Evolutionary conservation across 768 basidiomycete genomes (phyloP).

Genomic region (Phylloporus rhodoxanthus): DNA sequence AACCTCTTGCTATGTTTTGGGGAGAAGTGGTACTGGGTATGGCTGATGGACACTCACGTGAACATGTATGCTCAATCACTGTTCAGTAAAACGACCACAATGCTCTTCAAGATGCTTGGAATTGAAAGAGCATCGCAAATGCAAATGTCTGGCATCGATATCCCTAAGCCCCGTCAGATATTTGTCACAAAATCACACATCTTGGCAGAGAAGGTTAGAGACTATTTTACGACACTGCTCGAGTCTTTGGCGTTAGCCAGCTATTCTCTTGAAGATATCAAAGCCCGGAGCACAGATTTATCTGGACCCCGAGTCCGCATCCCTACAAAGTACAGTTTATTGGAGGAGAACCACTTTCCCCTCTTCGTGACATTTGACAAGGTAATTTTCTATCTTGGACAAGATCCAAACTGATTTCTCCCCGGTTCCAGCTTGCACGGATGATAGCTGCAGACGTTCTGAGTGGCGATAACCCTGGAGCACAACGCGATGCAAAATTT

Average conservation of each 20-base stretch:
- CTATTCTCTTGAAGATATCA: slow-evolving; percentile 37
- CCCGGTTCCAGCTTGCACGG: slow-evolving; percentile 14
- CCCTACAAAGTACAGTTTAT: slow-evolving; percentile 48
- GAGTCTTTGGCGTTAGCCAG: slow-evolving; percentile 38
- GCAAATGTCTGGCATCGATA: slow-evolving; percentile 16
- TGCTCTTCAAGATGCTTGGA: slow-evolving; percentile 70
- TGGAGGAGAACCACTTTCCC: slow-evolving; percentile 60
- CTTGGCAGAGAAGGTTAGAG: slow-evolving; percentile 64
- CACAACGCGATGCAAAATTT: slow-evolving; percentile 1
- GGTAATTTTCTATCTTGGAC: slow-evolving; percentile 29
- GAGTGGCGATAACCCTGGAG: slow-evolving; percentile 2
- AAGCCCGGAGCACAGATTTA: background rate
- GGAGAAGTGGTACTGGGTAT: slow-evolving; percentile 71
- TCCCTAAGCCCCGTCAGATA: slow-evolving; percentile 54
- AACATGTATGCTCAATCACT: background rate
- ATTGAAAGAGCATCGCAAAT: slow-evolving; percentile 53
- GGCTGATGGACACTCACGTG: background rate
- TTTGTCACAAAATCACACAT: slow-evolving; percentile 68
- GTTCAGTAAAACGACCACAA: slow-evolving; percentile 65
- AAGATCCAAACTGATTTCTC: background rate
- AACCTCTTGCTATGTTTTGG: slow-evolving; percentile 59
- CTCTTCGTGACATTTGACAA: slow-evolving; percentile 63
- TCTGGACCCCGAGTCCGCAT: background rate
- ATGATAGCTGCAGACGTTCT: slow-evolving; percentile 26
- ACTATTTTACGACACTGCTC: slow-evolving; percentile 52